Percentiles rank a stretch among this genome's conserved stretches.
These are phyloP conservation scores for Xerophyta viscosa DNA, from an alignment of 106 monocot genomes.

Conservation along the genomic window DNA sequence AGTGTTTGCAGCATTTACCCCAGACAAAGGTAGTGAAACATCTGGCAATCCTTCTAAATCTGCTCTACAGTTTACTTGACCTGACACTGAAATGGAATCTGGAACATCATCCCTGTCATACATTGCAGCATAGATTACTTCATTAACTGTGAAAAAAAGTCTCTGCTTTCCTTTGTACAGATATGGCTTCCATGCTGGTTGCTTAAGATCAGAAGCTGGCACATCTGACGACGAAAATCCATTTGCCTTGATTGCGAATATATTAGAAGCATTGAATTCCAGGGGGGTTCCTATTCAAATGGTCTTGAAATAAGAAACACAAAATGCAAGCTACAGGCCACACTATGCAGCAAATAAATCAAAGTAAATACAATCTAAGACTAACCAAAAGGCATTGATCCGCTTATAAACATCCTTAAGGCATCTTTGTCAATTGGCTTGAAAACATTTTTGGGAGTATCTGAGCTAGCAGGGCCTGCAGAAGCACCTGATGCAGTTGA, in stretches of 20 bases:
- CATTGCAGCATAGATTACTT: conserved; percentile 67
- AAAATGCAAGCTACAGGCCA: too few relatives aligned
- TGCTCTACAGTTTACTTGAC: conserved; percentile 91
- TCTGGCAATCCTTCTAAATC: conserved; percentile 95
- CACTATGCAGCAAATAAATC: too few relatives aligned
- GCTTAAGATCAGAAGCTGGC: conserved; percentile 58
- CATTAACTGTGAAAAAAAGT: conserved; percentile 69
- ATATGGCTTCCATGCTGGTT: conserved; percentile 98
- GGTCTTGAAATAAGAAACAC: conserved; percentile 24
- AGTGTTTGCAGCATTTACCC: conserved; percentile 40
- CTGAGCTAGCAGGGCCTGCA: conserved; percentile 38
- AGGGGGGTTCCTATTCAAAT: conserved; percentile 65
- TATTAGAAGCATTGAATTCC: conserved; percentile 69
- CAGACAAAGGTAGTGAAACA: conserved; percentile 59
- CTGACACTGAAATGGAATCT: conserved; percentile 73
- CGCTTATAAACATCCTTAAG: conserved; percentile 57
- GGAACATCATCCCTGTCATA: conserved; percentile 93
- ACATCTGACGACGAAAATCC: conserved; percentile 79
- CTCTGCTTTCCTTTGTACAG: conserved; percentile 86
- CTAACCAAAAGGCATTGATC: conserved; percentile 97
- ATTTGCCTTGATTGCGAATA: conserved; percentile 49
- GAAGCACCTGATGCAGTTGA: conserved; percentile 38
- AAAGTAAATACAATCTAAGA: too few relatives aligned
- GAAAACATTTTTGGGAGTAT: conserved; percentile 41
- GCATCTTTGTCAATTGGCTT: conserved; percentile 76